phyloP scores from a whole-genome alignment of 2,329 filamentous ascomycete genomes.

The Pleomassaria siparia region DNA sequence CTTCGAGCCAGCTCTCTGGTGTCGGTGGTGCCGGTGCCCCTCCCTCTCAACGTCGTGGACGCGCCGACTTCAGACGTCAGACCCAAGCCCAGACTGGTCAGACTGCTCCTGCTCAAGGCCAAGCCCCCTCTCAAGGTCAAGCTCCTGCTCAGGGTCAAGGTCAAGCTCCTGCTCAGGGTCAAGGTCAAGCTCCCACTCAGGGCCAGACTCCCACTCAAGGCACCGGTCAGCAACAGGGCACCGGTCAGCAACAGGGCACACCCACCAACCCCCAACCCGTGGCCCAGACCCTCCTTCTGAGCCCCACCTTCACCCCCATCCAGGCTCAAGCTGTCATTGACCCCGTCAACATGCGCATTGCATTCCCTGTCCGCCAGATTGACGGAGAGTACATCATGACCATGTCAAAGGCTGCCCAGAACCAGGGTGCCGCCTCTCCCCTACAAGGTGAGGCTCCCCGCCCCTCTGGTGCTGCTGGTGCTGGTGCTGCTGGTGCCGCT shows the following conservation, averaged over 20 bases:
- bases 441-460: slow-evolving; percentile 9
- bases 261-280: slow-evolving; percentile 21
- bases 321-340: slow-evolving; percentile 38
- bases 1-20: slow-evolving; percentile 31
- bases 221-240: background rate
- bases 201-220: slow-evolving; percentile 1
- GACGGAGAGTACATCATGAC: slow-evolving; percentile 42
- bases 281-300: slow-evolving; percentile 35
- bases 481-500: too few species aligned
- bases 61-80: slow-evolving; percentile 26
- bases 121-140: slow-evolving; percentile 2
- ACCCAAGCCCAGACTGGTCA: slow-evolving; percentile 1
- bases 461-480: too few species aligned
- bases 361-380: slow-evolving; percentile 37
- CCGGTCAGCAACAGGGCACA: slow-evolving; percentile 18
- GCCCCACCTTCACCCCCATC: slow-evolving; percentile 40
- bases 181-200: slow-evolving; percentile 1
- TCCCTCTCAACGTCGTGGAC: slow-evolving; percentile 20
- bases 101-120: background rate
- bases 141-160: slow-evolving; percentile 1
- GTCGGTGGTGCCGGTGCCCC: slow-evolving; percentile 10
- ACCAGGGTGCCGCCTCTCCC: too few species aligned
- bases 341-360: slow-evolving; percentile 39
- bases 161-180: background rate
- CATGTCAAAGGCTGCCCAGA: slow-evolving; percentile 21